Percentiles rank a stretch among this genome's conserved stretches.
Evolutionary conservation across 768 basidiomycete genomes (phyloP).

Genomic region (Termitomyces sp.): DNA sequence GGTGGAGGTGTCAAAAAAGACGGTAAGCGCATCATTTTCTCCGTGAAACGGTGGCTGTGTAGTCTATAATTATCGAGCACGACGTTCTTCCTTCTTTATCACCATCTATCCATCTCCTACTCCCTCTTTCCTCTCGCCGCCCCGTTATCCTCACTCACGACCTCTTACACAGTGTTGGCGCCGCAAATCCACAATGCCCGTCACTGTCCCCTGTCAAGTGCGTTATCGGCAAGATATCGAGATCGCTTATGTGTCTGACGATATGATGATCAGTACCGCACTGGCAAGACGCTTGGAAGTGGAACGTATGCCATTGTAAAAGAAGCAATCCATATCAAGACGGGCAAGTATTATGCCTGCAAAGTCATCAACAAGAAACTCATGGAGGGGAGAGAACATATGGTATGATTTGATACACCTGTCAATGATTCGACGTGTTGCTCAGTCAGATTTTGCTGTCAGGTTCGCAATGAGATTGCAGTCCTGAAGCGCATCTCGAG

Average conservation of each 20-base stretch:
- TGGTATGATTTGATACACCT: conserved; percentile 80
- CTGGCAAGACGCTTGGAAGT: conserved; percentile 83
- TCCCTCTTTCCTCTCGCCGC: not conserved
- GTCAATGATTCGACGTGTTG: conserved; percentile 4
- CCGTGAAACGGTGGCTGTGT: conserved; percentile 17
- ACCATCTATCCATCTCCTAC: not conserved
- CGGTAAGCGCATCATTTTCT: conserved; percentile 6
- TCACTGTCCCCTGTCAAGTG: conserved; percentile 48
- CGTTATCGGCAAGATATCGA: conserved; percentile 13
- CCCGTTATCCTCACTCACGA: not conserved
- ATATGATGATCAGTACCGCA: conserved; percentile 62
- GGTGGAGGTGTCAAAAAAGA: not conserved
- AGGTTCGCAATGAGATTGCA: conserved; percentile 97
- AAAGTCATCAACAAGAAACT: conserved; percentile 99
- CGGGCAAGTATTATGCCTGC: conserved; percentile 92
- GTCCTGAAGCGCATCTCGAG: conserved; percentile 93
- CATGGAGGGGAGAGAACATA: conserved; percentile 96
- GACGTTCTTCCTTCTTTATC: not conserved
- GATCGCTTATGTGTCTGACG: conserved; percentile 7
- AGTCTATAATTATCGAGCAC: conserved; percentile 13
- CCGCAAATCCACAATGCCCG: conserved; percentile 22
- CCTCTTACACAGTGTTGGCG: conserved; percentile 6
- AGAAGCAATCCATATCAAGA: conserved; percentile 93
- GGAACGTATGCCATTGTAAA: conserved; percentile 96
- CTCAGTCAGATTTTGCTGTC: not conserved